Evolutionary conservation across 176 grass and related monocot species (phyloP), one percentile per base, ranked within the genome.

Genomic region (Otatea glauca): DNA sequence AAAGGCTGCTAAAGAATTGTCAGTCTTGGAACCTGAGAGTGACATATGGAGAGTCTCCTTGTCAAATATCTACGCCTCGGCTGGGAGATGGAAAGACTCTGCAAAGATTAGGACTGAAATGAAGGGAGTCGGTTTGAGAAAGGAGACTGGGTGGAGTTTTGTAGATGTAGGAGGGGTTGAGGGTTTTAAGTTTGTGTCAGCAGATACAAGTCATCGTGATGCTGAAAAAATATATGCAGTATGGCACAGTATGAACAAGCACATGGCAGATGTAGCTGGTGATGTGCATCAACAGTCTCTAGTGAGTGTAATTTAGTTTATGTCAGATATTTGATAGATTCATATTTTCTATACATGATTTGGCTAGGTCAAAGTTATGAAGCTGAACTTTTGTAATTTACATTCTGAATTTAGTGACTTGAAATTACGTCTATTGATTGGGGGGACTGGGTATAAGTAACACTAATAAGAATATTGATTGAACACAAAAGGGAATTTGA

Each of bases 121-220:
- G 93, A 92, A 65, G 76, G 88, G 42, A 38, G 45, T 65, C 3
- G 90, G 90, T 42, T 78, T 79, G 25, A 86, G 79, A 81, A 94
- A 94, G 71, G 90, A 94, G 68, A 85, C 80, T 0, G 93, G 90
- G 16, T 94, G 93, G 93, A 94, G 93, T 49, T 94, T 88, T 75
- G 88, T 92, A 47, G 93, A 92, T 75, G 83, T 78, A 34, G 77
- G 83, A 81, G 93, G 86, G 59, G 74, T 88, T 41, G 90, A 92
- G 27, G 70, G 83, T 79, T 94, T 88, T 86, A 88, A 80, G 69
- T 90, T 92, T 24, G 64, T 83, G 49, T 81, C 84, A 23, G 93
- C 85, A 0, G 93, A 94, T 83, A 81, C 90, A 65, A 88, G 90
- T 68, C 88, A 90, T 84, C 71, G 4, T 48, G 83, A 92, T 27